phyloP scores from a whole-genome alignment of 1,284 basidiomycete species.

The Boletus semigastroideus region DNA sequence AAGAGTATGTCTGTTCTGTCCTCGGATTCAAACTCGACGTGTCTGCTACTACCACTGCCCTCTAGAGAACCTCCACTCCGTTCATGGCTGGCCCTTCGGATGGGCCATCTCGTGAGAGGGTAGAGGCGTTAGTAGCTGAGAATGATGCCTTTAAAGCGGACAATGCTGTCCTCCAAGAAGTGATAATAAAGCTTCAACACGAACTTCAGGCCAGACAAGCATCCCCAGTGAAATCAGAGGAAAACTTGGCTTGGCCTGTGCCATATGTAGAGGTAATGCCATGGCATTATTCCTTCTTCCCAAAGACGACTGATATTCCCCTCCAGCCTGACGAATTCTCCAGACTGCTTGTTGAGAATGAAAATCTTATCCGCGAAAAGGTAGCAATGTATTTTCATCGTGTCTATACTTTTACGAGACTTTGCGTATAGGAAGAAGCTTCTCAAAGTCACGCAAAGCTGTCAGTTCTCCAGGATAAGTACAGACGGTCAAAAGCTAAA shows the following conservation, averaged over 20 bases:
- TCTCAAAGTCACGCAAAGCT: slow-evolving; percentile 11
- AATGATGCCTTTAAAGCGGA: slow-evolving; percentile 20
- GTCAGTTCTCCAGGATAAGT: slow-evolving; percentile 22
- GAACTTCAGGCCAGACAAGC: slow-evolving; percentile 2
- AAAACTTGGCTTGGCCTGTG: neutral
- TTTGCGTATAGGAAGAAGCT: slow-evolving; percentile 13
- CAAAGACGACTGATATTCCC: slow-evolving; percentile 2
- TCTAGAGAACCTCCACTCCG: slow-evolving; percentile 13
- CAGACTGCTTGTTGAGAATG: slow-evolving; percentile 14
- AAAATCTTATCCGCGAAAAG: slow-evolving; percentile 19
- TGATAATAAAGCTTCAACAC: slow-evolving; percentile 15
- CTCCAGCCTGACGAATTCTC: slow-evolving; percentile 16
- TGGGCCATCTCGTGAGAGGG: slow-evolving; percentile 4
- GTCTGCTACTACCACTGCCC: neutral
- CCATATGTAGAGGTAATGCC: slow-evolving; percentile 9
- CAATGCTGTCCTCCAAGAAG: slow-evolving; percentile 19
- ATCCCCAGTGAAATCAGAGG: slow-evolving; percentile 23
- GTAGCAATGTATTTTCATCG: slow-evolving; percentile 4
- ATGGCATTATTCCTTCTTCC: neutral
- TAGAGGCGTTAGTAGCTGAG: slow-evolving; percentile 13
- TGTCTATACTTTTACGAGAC: neutral
- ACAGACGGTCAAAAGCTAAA: slow-evolving; percentile 20
- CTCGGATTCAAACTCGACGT: neutral
- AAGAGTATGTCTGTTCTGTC: slow-evolving; percentile 7
- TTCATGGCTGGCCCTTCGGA: slow-evolving; percentile 1